Evolutionary conservation across 441 rosid species (phyloP).

Genomic region (Raphanus hybrid): DNA sequence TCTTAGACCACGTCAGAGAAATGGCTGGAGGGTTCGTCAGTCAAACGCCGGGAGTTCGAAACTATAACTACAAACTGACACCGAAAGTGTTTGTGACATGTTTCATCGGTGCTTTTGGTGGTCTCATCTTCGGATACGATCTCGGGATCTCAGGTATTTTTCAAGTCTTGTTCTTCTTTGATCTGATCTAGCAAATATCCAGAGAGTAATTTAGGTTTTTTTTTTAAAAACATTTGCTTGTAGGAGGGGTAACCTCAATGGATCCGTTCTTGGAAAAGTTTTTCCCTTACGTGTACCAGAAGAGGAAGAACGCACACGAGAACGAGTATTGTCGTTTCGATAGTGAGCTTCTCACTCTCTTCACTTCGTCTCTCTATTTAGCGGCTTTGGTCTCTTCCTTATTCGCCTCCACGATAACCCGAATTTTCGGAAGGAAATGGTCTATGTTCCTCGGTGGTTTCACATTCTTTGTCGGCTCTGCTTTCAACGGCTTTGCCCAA

Average conservation of each 20-base stretch:
- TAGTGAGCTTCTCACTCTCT: conserved; percentile 48
- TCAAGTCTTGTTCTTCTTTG: conserved; percentile 15
- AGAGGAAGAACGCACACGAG: conserved; percentile 40
- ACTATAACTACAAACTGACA: conserved; percentile 52
- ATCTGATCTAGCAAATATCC: background rate
- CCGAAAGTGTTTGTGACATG: conserved; percentile 56
- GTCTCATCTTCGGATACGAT: conserved; percentile 73
- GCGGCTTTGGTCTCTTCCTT: conserved; percentile 56
- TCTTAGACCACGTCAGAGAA: conserved; percentile 28
- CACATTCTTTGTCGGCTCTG: conserved; percentile 49
- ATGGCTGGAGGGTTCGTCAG: conserved; percentile 51
- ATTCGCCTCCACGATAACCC: conserved; percentile 48
- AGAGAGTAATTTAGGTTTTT: background rate
- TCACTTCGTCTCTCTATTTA: conserved; percentile 56
- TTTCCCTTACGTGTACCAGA: conserved; percentile 39
- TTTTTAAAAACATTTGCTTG: conserved; percentile 12
- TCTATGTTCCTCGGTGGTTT: conserved; percentile 50
- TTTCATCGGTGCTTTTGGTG: conserved; percentile 68
- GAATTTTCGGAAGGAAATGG: conserved; percentile 47
- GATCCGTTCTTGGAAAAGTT: conserved; percentile 45
- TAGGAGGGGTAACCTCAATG: conserved; percentile 51
- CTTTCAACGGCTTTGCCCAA: conserved; percentile 48
- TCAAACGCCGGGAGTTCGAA: conserved; percentile 37
- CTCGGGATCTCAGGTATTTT: conserved; percentile 58
- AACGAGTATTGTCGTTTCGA: conserved; percentile 48